Evolutionary conservation across 306 rosid genomes (phyloP), one percentile per base, ranked within the genome.

Genomic region (Cucurbita argyrosperma): DNA sequence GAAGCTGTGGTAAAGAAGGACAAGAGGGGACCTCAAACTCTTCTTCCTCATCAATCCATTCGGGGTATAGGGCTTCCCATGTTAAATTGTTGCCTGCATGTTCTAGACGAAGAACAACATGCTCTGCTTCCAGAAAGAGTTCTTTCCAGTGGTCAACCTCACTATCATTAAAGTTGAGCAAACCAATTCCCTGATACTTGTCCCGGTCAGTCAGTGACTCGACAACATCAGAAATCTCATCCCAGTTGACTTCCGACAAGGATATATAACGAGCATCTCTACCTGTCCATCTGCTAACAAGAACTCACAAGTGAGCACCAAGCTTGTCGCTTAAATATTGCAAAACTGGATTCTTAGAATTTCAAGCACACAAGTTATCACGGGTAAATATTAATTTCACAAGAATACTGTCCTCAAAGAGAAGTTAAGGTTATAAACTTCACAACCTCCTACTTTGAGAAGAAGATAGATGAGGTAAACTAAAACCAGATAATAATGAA

Each of bases 1-100:
- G 85, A 82, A 92, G 72, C 81, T 77, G 81, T 4, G 97, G 94
- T 39, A 89, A 85, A 68, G 89, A 74, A 61, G 95, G 92, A 81
- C 96, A 92, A 62, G 84, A 84, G 72, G 97, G 97, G 76, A 92
- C 86, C 79, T 88, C 94, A 15, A 80, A 88, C 51, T 90, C 95
- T 83, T 92, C 96, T 81, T 92, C 97, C 83, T 92, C 95, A 4
- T 92, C 97, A 72, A 92, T 92, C 97, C 97, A 92, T 83, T 90
- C 97, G 40, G 97, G 97, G 79, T 85, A 90, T 37, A 92, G 80
- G 76, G 71, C 60, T 30, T 85, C 89, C 97, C 95, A 92, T 7
- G 96, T 90, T 51, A 88, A 70, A 83, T 88, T 85, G 52, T 38
- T 55, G 43, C 89, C 64, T 37, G 61, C 95, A 53, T 71, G 74